Conservation (phyloP, 1,139 yeast species). For the Taphrina pruni region DNA sequence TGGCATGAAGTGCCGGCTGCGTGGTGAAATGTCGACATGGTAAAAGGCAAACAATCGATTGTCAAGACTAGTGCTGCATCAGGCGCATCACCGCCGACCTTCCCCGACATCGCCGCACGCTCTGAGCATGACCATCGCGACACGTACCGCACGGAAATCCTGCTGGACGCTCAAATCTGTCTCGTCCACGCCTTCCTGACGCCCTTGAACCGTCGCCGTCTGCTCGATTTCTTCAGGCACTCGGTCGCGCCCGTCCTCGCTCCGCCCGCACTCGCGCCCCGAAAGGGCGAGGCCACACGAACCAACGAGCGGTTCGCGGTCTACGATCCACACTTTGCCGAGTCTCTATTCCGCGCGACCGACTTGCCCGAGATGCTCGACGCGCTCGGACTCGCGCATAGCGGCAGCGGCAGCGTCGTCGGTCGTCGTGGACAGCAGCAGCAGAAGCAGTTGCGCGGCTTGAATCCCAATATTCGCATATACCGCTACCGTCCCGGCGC, state of each 20-base stretch:
- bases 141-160: slow-evolving; percentile 8
- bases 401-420: slow-evolving; percentile 49
- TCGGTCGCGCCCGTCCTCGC: slow-evolving; percentile 51
- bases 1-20: too few species aligned
- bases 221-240: slow-evolving; percentile 55
- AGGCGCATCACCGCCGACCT: background rate
- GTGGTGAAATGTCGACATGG: too few species aligned
- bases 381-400: slow-evolving; percentile 49
- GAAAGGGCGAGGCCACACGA: slow-evolving; percentile 65
- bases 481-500: slow-evolving; percentile 66
- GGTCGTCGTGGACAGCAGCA: too few species aligned
- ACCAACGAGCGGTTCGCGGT: slow-evolving; percentile 62
- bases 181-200: slow-evolving; percentile 58
- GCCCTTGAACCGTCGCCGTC: slow-evolving; percentile 56
- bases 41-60: too few species aligned
- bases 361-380: slow-evolving; percentile 48
- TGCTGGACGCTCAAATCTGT: slow-evolving; percentile 56
- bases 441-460: slow-evolving; percentile 53
- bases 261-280: slow-evolving; percentile 17
- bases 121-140: slow-evolving; percentile 14
- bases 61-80: background rate
- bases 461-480: slow-evolving; percentile 64
- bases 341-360: slow-evolving; percentile 42
- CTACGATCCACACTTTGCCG: slow-evolving; percentile 56
- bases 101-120: slow-evolving; percentile 17